These are phyloP conservation scores for Rhodotorula sphaerocarpa DNA, from an alignment of 768 basidiomycete species.

Conservation along the genomic window DNA sequence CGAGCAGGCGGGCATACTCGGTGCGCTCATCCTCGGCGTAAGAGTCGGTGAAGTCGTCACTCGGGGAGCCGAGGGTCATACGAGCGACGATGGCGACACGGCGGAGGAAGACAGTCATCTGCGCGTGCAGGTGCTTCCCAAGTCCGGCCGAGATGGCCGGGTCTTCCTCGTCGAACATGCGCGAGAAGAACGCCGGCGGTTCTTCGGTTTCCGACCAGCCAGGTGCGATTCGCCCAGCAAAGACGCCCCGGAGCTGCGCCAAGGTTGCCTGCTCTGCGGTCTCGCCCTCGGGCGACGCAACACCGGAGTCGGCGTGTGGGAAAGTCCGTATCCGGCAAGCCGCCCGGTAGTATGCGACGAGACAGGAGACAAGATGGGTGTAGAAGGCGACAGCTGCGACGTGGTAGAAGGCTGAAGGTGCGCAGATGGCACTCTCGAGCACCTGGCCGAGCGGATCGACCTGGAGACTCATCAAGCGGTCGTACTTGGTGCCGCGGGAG, in stretches of 20 bases:
- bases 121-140: conserved; percentile 70
- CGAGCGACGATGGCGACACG: conserved; percentile 76
- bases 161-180: background rate
- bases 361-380: conserved; percentile 73
- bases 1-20: conserved; percentile 73
- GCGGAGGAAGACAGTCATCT: conserved; percentile 85
- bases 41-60: conserved; percentile 50
- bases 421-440: conserved; percentile 79
- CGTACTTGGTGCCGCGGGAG: conserved; percentile 7
- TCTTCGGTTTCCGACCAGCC: conserved; percentile 45
- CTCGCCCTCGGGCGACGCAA: background rate
- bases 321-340: conserved; percentile 40
- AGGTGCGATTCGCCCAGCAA: background rate
- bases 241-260: conserved; percentile 40
- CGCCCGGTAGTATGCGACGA: conserved; percentile 74
- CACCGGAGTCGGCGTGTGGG: conserved; percentile 55
- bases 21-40: conserved; percentile 47
- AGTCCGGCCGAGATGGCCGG: conserved; percentile 7
- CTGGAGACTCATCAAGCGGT: conserved; percentile 5
- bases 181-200: conserved; percentile 44
- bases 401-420: conserved; percentile 79
- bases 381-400: conserved; percentile 85
- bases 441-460: conserved; percentile 77
- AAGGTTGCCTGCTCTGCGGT: conserved; percentile 46
- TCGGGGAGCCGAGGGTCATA: conserved; percentile 54